Conservation (phyloP, 23 red algal species). For the Gracilaria vermiculophylla region DNA sequence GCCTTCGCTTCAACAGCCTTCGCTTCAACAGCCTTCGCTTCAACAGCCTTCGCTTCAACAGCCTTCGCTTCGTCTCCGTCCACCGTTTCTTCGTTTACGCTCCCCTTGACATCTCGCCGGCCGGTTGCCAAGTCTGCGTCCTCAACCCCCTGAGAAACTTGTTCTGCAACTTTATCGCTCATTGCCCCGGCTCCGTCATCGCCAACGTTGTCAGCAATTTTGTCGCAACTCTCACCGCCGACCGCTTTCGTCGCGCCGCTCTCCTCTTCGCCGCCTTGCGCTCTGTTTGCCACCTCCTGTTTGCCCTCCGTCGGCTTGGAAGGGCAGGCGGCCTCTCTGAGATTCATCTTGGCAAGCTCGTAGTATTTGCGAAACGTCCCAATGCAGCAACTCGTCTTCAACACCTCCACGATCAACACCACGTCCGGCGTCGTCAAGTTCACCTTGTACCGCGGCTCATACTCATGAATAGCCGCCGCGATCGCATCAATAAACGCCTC, state of each 20-base stretch:
- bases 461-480: slow-evolving; percentile 28
- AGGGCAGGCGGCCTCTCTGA: slow-evolving; percentile 53
- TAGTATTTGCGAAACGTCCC: slow-evolving; percentile 48
- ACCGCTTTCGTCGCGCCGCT: no score
- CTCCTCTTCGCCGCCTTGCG: not conserved
- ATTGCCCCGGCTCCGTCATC: no score
- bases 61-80: not conserved
- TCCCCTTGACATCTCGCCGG: not conserved
- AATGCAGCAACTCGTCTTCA: slow-evolving; percentile 56
- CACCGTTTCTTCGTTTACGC: not conserved
- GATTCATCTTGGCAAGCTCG: slow-evolving; percentile 59
- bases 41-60: not conserved
- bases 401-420: slow-evolving; percentile 53
- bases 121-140: no score
- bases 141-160: no score
- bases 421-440: slow-evolving; percentile 48
- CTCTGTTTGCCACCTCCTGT: not conserved
- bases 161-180: no score
- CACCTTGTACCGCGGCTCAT: slow-evolving; percentile 54
- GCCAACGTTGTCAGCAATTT: not conserved
- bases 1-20: not conserved
- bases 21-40: not conserved
- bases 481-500: slow-evolving; percentile 42
- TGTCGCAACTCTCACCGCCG: no score
- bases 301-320: slow-evolving; percentile 15